Percentiles rank a stretch among this genome's conserved stretches.
These are phyloP conservation scores for Neurospora sp. DNA, from an alignment of 495 filamentous ascomycete species.

Conservation along the genomic window DNA sequence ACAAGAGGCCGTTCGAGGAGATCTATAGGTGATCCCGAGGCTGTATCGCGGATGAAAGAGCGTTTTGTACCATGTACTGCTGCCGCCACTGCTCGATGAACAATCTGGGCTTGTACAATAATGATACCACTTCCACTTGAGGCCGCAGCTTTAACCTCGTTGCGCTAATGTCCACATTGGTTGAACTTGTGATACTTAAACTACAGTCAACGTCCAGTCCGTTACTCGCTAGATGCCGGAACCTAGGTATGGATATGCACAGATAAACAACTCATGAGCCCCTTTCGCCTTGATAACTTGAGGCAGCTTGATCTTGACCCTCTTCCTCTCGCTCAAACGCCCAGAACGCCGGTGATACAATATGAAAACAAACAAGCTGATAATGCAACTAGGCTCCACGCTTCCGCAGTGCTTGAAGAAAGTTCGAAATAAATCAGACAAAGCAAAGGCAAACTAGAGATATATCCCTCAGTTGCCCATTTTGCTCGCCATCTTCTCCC, in stretches of 20 bases:
- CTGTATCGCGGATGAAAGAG: neutral
- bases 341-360: neutral
- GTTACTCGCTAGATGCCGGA: neutral
- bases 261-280: neutral
- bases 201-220: neutral
- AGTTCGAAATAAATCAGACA: neutral
- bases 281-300: neutral
- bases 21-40: conserved; percentile 64
- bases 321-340: neutral
- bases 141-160: neutral
- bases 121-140: neutral
- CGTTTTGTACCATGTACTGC: neutral
- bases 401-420: neutral
- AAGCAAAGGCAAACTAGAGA: neutral
- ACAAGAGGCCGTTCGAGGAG: conserved; percentile 92
- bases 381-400: neutral
- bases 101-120: neutral
- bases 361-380: neutral
- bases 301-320: neutral
- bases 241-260: neutral
- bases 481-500: conserved; percentile 25
- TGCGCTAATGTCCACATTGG: neutral
- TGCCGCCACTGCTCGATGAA: neutral
- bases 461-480: conserved; percentile 8
- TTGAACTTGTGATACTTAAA: neutral